phyloP scores from a whole-genome alignment of 257 asterid genomes.

The Fraxinus quadrangulata region DNA sequence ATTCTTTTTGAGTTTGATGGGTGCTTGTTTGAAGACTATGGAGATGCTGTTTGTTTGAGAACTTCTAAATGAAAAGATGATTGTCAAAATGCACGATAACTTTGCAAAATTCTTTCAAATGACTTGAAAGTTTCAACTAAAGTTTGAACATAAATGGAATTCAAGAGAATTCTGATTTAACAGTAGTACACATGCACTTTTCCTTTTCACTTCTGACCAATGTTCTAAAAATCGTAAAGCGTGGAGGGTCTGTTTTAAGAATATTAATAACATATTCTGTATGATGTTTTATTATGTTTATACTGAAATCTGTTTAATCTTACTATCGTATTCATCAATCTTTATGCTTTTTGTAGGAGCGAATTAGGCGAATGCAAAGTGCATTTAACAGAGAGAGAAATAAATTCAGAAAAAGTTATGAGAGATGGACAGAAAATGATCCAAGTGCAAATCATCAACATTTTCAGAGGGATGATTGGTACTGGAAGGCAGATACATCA shows the following conservation, averaged over 20 bases:
- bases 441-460: constrained; percentile 70
- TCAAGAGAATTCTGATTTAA: constrained; percentile 14
- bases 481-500: constrained; percentile 79
- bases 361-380: constrained; percentile 90
- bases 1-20: background rate
- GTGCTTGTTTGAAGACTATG: background rate
- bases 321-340: constrained; percentile 19
- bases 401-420: constrained; percentile 65
- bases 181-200: background rate
- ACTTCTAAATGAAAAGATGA: constrained; percentile 11
- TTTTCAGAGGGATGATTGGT: constrained; percentile 94
- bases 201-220: background rate
- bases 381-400: constrained; percentile 87
- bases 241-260: too few relatives aligned
- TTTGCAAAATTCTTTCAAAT: background rate
- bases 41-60: background rate
- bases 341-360: constrained; percentile 59
- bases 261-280: background rate
- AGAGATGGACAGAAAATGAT: constrained; percentile 82
- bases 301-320: constrained; percentile 19
- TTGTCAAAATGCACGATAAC: background rate
- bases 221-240: too few relatives aligned
- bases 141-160: background rate
- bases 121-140: background rate
- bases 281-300: background rate